Evolutionary conservation across 495 filamentous ascomycete species (phyloP), one percentile per base, ranked within the genome.

Genomic region (Hypoxylon perforatum): DNA sequence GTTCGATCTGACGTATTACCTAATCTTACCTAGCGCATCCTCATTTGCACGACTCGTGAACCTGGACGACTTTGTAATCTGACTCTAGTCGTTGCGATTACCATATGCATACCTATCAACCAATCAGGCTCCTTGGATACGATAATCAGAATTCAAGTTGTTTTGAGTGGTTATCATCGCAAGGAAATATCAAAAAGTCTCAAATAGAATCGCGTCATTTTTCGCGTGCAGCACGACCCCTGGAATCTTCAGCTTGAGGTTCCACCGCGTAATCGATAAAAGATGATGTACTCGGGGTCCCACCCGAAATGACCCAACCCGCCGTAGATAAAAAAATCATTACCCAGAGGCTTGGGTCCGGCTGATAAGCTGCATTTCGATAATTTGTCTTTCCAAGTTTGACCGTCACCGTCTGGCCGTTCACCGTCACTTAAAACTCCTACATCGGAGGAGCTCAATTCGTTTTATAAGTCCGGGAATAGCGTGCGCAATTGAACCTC

Each of bases 381-480:
- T 63, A 38, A 35, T 55, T 28, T n/a, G n/a, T n/a, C n/a, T n/a
- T 36, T 23, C 42, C 35, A 21, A 23, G 23, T 39, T 19, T 46
- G 2, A 46, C 39, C 17, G 4, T 17, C 17, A 54, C 47, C n/a
- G n/a, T 10, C 23, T 59, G 36, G 22, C 48, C 36, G 23, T 62
- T 53, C 47, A 53, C 54, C 53, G 19, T 46, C 22, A 17, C 45
- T 18, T 52, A 50, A 61, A 7, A 28, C 57, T 61, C 64, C 64
- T 67, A 67, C 55, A 67, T 67, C 64, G 64, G 64, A 58, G 12
- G 12, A 38, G 45, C n/a, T 36, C 15, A 25, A 21, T 33, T 17
- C 12, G 6, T 15, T 14, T 47, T 14, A 41, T 48, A 55, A 47
- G 18, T 25, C 23, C 19, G 33, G 42, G 12, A 49, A 6, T 25